Evolutionary conservation across 2,329 filamentous ascomycete species (phyloP).

Genomic region (Colletotrichum graminicola): DNA sequence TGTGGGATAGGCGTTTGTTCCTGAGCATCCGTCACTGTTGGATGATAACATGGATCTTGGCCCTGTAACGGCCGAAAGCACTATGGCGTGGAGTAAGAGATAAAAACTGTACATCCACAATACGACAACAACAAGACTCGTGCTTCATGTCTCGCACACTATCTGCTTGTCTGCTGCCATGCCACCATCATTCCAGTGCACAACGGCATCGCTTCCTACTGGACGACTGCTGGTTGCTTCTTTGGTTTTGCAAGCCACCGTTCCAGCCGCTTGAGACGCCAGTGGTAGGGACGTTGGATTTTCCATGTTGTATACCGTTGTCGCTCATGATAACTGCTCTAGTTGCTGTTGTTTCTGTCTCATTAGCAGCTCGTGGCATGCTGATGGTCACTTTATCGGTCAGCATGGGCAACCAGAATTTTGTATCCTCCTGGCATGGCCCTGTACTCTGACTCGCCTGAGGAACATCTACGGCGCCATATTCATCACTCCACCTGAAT

Average conservation of each 20-base stretch:
- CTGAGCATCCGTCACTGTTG: not conserved
- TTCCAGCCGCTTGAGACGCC: not conserved
- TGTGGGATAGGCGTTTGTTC: not conserved
- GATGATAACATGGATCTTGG: not conserved
- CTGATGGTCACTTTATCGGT: too few relatives aligned
- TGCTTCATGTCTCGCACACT: not conserved
- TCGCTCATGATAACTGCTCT: not conserved
- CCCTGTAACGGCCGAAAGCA: not conserved
- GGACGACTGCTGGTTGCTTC: not conserved
- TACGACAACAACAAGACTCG: not conserved
- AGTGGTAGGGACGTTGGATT: not conserved
- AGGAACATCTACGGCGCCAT: not conserved
- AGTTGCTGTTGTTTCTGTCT: not conserved
- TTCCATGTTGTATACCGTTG: not conserved
- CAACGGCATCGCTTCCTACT: not conserved
- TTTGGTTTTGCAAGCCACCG: not conserved
- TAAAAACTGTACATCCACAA: not conserved
- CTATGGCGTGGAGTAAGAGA: not conserved
- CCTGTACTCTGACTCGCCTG: not conserved
- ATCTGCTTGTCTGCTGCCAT: not conserved
- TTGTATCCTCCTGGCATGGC: too few relatives aligned
- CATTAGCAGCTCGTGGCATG: not conserved
- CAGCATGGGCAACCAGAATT: not conserved
- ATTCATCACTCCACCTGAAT: not conserved
- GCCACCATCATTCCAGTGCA: not conserved